Conservation (phyloP, 257 asterid species). For the Voacanga thouarsii region DNA sequence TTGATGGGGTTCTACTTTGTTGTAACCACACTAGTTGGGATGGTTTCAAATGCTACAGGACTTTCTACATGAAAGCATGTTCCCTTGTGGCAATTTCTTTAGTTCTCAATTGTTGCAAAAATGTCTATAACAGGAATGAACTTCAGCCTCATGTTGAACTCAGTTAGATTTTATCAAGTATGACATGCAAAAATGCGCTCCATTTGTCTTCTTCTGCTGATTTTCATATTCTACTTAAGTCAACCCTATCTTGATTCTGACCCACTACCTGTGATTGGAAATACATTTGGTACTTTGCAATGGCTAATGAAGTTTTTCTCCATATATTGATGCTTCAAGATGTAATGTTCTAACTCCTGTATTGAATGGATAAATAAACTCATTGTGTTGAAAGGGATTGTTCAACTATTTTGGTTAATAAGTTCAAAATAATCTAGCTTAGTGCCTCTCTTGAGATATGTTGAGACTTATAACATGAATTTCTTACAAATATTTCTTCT, state of each 20-base stretch:
- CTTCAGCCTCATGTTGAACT: conserved; percentile 96
- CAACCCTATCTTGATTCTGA: not conserved
- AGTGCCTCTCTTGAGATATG: too few relatives aligned
- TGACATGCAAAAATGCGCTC: conserved; percentile 22
- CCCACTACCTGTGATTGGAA: not conserved
- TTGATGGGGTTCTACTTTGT: conserved; percentile 96
- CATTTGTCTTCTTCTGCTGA: conserved; percentile 1
- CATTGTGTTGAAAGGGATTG: too few relatives aligned
- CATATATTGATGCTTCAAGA: too few relatives aligned
- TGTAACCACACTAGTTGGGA: conserved; percentile 89
- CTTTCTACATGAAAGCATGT: conserved; percentile 80
- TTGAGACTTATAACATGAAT: too few relatives aligned
- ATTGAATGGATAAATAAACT: too few relatives aligned
- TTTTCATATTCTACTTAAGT: not conserved
- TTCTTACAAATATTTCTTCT: too few relatives aligned
- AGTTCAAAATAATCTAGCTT: too few relatives aligned
- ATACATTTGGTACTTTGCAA: too few relatives aligned
- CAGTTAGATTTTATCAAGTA: conserved; percentile 98
- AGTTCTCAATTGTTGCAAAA: conserved; percentile 93
- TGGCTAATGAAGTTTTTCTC: too few relatives aligned
- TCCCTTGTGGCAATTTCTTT: conserved; percentile 93
- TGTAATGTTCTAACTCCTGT: too few relatives aligned
- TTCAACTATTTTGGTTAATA: too few relatives aligned
- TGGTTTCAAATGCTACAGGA: conserved; percentile 90
- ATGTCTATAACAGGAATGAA: conserved; percentile 97